Evolutionary conservation across 805 yeast genomes (phyloP), one percentile per base, ranked within the genome.

Genomic region (Lachancea meyersii): DNA sequence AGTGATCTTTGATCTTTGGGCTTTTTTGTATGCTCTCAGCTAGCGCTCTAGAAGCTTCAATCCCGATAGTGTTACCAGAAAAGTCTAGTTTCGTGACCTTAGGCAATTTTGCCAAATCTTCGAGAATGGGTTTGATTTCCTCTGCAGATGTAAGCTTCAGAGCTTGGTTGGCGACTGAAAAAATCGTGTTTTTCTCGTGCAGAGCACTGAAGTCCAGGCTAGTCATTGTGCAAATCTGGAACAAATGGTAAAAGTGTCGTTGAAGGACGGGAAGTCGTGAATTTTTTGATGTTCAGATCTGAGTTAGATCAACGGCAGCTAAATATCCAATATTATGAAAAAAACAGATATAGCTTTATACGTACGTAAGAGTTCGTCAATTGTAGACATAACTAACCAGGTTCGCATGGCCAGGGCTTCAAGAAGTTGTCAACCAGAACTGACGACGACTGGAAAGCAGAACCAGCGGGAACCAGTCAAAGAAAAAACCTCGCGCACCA

Each of bases 1-100:
- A 68, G 45, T 77, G 69, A 39, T 69, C 70, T 33, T 61, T 60
- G 28, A 66, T 61, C 9, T 58, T 45, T 41, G 56, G 55, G 53
- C 64, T 60, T 35, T 53, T 41, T 46, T 69, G 49, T 48, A 80
- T 63, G 8, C 77, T 73, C 35, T 74, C 69, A 30, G 91, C 86
- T 38, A 93, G 66, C 20, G 75, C 75, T 54, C 76, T 71, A 27
- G 95, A 84, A 4, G 97, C 95, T 35, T 80, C 95, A 45, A 88
- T 82, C 45, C 97, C 96, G 49, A 89, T 79, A 23, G 98, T 89
- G 69, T 91, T 93, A 50, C 99, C 99, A 6, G 89, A 80, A 44
- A 93, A 71, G 62, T 87, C 94, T 33, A 89, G 70, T 53, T 76
- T 79, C 30, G 73, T 75, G 30, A 65, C 55, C 38, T 52, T 63